Conservation (phyloP, 2,329 filamentous ascomycete species). For the Sporothrix brunneoviolacea region DNA sequence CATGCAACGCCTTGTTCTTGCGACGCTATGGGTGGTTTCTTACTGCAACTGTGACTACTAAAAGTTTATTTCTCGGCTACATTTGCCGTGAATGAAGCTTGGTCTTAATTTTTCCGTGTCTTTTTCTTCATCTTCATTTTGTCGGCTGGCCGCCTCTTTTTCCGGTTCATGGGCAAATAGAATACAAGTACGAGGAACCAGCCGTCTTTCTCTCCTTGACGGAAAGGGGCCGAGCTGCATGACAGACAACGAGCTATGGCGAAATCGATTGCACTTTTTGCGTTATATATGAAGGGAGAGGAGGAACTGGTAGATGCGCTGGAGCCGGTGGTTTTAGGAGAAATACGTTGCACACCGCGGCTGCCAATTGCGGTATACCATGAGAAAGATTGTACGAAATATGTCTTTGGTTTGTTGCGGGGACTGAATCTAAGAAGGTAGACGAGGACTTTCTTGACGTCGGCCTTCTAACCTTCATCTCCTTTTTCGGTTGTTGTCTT, state of each 20-base stretch:
- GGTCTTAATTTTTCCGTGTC: background rate
- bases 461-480: background rate
- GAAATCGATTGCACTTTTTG: background rate
- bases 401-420: background rate
- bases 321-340: too few species aligned
- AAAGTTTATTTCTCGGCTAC: background rate
- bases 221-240: constrained; percentile 13
- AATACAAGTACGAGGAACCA: constrained; percentile 15
- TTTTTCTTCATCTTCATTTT: background rate
- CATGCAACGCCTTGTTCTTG: too few species aligned
- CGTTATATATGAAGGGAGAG: constrained; percentile 4
- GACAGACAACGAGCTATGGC: constrained; percentile 17
- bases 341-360: too few species aligned
- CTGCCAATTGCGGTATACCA: too few species aligned
- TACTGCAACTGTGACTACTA: background rate
- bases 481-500: background rate
- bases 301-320: too few species aligned
- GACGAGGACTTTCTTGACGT: background rate
- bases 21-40: background rate
- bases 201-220: constrained; percentile 13
- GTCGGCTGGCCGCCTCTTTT: constrained; percentile 16
- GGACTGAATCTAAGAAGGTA: background rate
- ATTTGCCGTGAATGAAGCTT: background rate
- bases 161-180: constrained; percentile 15
- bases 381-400: constrained; percentile 9